A percentile compares a stretch with the other conserved stretches of the same genome.
Evolutionary conservation across 768 basidiomycete genomes (phyloP).

Genomic region (Galerina sulciceps): DNA sequence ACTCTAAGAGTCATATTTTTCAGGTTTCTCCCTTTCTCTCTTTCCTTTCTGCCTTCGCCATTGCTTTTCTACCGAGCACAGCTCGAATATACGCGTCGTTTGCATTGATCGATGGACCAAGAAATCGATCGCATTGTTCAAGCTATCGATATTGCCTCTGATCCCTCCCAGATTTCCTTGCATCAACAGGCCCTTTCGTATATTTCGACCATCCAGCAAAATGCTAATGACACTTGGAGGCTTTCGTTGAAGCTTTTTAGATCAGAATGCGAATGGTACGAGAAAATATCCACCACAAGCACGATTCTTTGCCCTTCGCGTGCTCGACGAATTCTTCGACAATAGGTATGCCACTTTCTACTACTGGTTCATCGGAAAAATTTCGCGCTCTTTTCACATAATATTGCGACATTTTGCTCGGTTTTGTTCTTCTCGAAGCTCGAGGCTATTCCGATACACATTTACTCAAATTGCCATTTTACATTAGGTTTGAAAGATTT

Average conservation of each 20-base stretch:
- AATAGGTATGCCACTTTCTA: constrained; percentile 63
- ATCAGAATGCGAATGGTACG: constrained; percentile 58
- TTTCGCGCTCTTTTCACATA: too few species aligned
- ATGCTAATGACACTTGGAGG: constrained; percentile 78
- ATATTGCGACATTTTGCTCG: not conserved
- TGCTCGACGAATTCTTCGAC: constrained; percentile 83
- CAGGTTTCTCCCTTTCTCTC: constrained; percentile 15
- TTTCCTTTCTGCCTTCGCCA: constrained; percentile 19
- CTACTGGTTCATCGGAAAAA: not conserved
- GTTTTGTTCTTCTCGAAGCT: not conserved
- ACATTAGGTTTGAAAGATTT: constrained; percentile 61
- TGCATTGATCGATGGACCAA: constrained; percentile 59
- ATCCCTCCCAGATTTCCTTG: constrained; percentile 69
- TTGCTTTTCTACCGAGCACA: constrained; percentile 12
- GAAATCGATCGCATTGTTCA: constrained; percentile 78
- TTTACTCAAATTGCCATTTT: constrained; percentile 15
- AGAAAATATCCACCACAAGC: constrained; percentile 73
- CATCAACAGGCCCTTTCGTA: constrained; percentile 90
- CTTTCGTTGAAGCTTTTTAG: constrained; percentile 77
- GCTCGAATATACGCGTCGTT: constrained; percentile 24
- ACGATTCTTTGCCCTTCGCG: constrained; percentile 79
- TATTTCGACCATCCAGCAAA: constrained; percentile 76
- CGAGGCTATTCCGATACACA: not conserved
- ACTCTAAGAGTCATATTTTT: constrained; percentile 24
- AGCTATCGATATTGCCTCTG: constrained; percentile 88